A percentile compares a stretch with the other conserved stretches of the same genome.
Conservation (phyloP, 108 stramenopile genomes). For the Skeletonema potamos region DNA sequence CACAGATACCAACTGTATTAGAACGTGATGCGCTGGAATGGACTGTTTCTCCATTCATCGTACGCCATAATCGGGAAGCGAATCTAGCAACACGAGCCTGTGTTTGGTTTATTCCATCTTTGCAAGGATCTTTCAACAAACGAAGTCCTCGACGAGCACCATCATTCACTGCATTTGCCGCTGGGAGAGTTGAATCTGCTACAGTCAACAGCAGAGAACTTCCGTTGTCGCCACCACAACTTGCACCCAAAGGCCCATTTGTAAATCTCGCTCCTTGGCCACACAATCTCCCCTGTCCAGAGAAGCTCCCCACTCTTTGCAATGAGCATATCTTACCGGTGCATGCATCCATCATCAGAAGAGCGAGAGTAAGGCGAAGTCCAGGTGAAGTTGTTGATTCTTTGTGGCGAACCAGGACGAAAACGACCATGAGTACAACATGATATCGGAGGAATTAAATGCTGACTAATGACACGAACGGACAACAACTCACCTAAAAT, state of each 20-base stretch:
- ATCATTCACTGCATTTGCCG: slow-evolving; percentile 84
- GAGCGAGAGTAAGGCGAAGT: slow-evolving; percentile 71
- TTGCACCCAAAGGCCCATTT: slow-evolving; percentile 77
- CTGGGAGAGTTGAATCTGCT: slow-evolving; percentile 60
- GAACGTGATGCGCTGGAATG: background rate
- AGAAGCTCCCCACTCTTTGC: slow-evolving; percentile 78
- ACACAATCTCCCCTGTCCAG: slow-evolving; percentile 60
- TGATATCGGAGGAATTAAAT: background rate
- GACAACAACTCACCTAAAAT: slow-evolving; percentile 51
- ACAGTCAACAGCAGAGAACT: slow-evolving; percentile 63
- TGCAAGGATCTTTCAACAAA: slow-evolving; percentile 56
- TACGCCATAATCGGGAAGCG: slow-evolving; percentile 81
- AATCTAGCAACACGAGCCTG: slow-evolving; percentile 76
- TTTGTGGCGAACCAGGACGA: slow-evolving; percentile 1
- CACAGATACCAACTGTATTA: slow-evolving; percentile 54
- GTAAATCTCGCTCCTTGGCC: slow-evolving; percentile 62
- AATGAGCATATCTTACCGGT: slow-evolving; percentile 84
- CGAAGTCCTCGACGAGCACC: slow-evolving; percentile 79
- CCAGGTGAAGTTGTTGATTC: slow-evolving; percentile 61
- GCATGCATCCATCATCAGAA: slow-evolving; percentile 87
- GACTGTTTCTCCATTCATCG: slow-evolving; percentile 74
- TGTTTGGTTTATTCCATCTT: slow-evolving; percentile 42
- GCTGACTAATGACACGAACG: background rate
- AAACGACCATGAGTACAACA: background rate
- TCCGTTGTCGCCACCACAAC: slow-evolving; percentile 82